phyloP scores from a whole-genome alignment of 371 early-diverging fungal genomes.

The Mucor racemosus region DNA sequence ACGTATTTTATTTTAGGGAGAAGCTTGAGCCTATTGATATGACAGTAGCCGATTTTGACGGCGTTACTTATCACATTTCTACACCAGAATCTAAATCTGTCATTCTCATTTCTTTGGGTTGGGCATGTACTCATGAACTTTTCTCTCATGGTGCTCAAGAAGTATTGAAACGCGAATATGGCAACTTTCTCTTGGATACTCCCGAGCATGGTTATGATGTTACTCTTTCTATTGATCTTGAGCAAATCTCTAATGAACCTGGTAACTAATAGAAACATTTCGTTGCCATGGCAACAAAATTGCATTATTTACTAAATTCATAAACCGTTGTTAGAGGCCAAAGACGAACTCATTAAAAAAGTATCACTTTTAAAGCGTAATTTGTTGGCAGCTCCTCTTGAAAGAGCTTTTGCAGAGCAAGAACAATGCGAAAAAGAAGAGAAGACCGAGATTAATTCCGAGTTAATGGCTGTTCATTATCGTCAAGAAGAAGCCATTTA shows the following conservation, averaged over 20 bases:
- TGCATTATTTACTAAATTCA: too few relatives aligned
- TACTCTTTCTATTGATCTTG: constrained; percentile 81
- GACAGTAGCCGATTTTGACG: constrained; percentile 94
- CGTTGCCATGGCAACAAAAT: too few relatives aligned
- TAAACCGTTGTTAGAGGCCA: constrained; percentile 28
- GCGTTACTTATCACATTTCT: constrained; percentile 84
- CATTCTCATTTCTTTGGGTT: constrained; percentile 78
- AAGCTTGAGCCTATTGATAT: constrained; percentile 85
- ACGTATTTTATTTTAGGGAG: constrained; percentile 48
- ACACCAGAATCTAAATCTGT: constrained; percentile 77
- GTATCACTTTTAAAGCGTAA: constrained; percentile 91
- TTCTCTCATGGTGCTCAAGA: constrained; percentile 79
- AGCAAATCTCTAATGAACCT: constrained; percentile 71
- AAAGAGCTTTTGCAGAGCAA: constrained; percentile 88
- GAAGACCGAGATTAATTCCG: constrained; percentile 60
- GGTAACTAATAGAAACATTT: constrained; percentile 45
- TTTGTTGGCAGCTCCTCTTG: constrained; percentile 92
- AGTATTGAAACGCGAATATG: constrained; percentile 84
- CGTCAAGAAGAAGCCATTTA: constrained; percentile 94
- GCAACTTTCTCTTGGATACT: constrained; percentile 59
- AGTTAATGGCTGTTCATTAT: constrained; percentile 90
- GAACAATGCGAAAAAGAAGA: constrained; percentile 71
- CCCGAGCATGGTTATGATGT: constrained; percentile 86
- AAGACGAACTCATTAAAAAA: constrained; percentile 78
- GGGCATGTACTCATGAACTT: constrained; percentile 85